Evolutionary conservation across 495 filamentous ascomycete species (phyloP), one percentile per base, ranked within the genome.

Genomic region (Chaetomium cochliodes): DNA sequence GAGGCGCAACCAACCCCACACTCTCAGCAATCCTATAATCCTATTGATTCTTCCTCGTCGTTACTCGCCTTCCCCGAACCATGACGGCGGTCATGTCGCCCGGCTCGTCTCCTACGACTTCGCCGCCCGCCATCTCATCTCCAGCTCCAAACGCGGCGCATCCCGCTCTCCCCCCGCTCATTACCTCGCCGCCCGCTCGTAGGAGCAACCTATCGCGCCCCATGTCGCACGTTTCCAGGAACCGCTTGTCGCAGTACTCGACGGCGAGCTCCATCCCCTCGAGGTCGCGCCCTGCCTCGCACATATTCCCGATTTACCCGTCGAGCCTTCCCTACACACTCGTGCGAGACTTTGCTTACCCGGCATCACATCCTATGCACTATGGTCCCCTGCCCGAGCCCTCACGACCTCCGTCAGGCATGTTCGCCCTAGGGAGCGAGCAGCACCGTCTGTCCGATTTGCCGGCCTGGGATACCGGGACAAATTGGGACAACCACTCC

Each of bases 301-400:
- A 88, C 71, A 83, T 90, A 46, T 93, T 92, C 66, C 89, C 92
- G 2, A 74, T 89, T 68, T 97, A 92, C 78, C 89, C 91, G 71
- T 92, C 93, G 46, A 93, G 88, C 72, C 84, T 97, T n/a, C 77
- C 90, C 9, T 97, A 97, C 72, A 85, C 93, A 53, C 82, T 89
- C 9, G 93, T 99, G 39, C 90, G 96, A 67, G 94, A 99, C 80
- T 99, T 98, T 76, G 94, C 96, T 51, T 99, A 98, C 70, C 87
- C 91, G 7, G 68, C 84, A 16, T 81, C 81, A 22, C 91, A 98
- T 72, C 92, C 91, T 16, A 79, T 96, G 69, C 93, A 97, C 81
- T 97, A 98, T 81, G 94, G 94, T 26, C 92, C 94, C 30, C 89
- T 91, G 2, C 84, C 86, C n/a, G 87, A 90, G 68, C 77, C 85